Base-by-base conservation (phyloP, 106 monocot species). In the Phalaenopsis equestris region DNA sequence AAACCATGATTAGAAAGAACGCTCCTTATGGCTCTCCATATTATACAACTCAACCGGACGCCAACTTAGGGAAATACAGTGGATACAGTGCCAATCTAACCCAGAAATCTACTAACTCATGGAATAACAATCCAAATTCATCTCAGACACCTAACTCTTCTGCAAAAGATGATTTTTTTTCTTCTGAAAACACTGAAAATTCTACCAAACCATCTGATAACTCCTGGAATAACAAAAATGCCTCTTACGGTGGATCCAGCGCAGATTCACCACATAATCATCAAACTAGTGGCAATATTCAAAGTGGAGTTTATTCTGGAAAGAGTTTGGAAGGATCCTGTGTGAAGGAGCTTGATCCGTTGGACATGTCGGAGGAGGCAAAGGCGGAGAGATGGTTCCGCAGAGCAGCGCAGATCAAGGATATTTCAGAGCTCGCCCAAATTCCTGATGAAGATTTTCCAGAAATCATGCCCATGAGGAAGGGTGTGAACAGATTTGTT, bases 361-460 rank as follows among this genome's bases (percentile, higher is more conserved):
- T 95, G 65, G 99, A 99, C 76, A 99, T 99, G 99, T 99, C 99
- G 4, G 99, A 99, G 87, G 99, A 99, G 82, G 99, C 99, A 41
- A 99, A 99, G 80, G 91, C 99, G 30, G 88, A 91, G 77, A 95
- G 99, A 82, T 95, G 99, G 99, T 99, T 99, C 73, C 86, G 91
- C 4, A 84, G 99, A 41, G 99, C 87, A 55, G 93, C 99, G 15
- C 99, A 93, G 85, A 95, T 99, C 42, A 99, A 93, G 65, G 94
- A 99, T 75, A 99, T 99, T 8, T 95, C 95, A 5, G 99, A 99
- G 76, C 90, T 95, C 5, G 90, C 87, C 72, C 88, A 93, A 74
- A 99, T 99, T 46, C 95, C 95, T 11, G 99, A 99, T 19, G 99
- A 99, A 48, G 99, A 99, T 79, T 99, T 99, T 75, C 95, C 95